Percentiles rank a stretch among this genome's conserved stretches.
phyloP scores from a whole-genome alignment of 345 rosid genomes.

The Microthlaspi erraticum region DNA sequence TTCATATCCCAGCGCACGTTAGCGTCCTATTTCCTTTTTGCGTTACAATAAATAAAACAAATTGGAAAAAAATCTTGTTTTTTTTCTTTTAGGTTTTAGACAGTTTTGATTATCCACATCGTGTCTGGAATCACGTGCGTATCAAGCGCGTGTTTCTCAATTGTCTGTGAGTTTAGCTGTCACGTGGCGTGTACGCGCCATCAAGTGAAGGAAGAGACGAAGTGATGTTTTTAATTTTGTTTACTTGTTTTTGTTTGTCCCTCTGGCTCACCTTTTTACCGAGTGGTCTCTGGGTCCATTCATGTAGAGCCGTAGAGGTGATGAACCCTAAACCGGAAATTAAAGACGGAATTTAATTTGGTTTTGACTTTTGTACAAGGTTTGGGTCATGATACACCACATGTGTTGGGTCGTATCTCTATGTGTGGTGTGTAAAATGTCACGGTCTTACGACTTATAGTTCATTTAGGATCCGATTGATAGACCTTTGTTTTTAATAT shows the following conservation, averaged over 20 bases:
- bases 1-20: constrained; percentile 14
- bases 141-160: background rate
- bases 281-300: background rate
- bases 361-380: background rate
- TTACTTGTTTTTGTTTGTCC: background rate
- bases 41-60: background rate
- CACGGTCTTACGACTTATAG: background rate
- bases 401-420: background rate
- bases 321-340: background rate
- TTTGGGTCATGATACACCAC: background rate
- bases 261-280: background rate
- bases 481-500: too few species aligned
- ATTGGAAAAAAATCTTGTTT: background rate
- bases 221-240: background rate
- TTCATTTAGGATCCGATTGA: too few species aligned
- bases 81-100: constrained; percentile 4
- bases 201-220: background rate
- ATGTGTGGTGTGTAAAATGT: background rate
- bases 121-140: constrained; percentile 13
- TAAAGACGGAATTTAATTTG: background rate
- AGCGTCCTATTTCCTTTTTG: background rate
- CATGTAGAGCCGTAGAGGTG: background rate
- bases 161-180: background rate
- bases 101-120: constrained; percentile 32
- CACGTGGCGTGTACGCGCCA: background rate